Evolutionary conservation across 805 yeast species (phyloP), one percentile per base, ranked within the genome.

Genomic region (Starmerella vitae): DNA sequence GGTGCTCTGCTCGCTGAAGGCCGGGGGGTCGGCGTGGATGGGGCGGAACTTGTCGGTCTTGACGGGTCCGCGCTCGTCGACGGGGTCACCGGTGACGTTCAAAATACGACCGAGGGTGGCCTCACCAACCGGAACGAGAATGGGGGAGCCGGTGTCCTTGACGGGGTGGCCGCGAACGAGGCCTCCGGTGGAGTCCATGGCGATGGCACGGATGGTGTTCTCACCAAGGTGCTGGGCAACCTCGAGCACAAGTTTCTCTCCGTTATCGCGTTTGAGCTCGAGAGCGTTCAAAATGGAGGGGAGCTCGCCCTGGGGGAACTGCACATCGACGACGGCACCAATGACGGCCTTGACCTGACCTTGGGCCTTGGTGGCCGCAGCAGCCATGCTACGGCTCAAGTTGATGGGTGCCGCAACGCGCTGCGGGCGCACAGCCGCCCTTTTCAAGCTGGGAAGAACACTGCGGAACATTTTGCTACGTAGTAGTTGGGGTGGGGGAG

Each of bases 101-200:
- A 91, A 78, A 63, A 91, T 91, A 74, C 98, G 84, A 65, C 98
- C 98, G 61, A 91, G 76, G 51, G 97, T 88, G 66, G 86, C 97
- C 70, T 94, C 85, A 66, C 98, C 98, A 54, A 91, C 98, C 58
- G 98, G 98, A 58, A 91, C 93, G 57, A 95, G 78, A 66, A 91
- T 91, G 69, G 98, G 98, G 51, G 94, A 73, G 68, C 98, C 98
- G 53, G 97, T 86, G 74, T 91, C 98, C 52, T 62, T 53, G 59
- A 91, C 98, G 46, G 70, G 42, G 61, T 80, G 78, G 68, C 98
- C 98, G 77, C 98, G 88, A 59, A 85, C 94, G 62, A 91, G 78
- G 84, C 98, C 98, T 70, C 88, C 97, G 58, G 98, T 91, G 83
- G 97, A 97, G 69, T 91, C 98, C 98, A 91, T 91, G 64, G 98